Evolutionary conservation across 169 alveolate species (phyloP).

Genomic region (Miamiensis avidus): DNA sequence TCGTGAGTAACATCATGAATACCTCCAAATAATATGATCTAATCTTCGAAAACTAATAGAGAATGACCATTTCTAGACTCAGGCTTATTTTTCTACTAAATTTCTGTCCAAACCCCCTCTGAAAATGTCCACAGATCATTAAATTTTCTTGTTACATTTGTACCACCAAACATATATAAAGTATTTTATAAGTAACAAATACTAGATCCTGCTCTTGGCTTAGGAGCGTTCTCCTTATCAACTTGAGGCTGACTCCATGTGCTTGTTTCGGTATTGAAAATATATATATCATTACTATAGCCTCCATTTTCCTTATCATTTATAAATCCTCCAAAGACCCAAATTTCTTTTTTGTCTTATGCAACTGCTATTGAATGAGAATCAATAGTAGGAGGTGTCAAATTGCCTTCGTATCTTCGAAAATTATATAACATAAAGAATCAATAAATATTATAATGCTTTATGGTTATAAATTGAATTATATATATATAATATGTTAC

Average conservation of each 20-base stretch:
- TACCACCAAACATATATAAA: conserved; percentile 26
- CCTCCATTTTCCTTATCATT: conserved; percentile 21
- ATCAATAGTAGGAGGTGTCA: conserved; percentile 14
- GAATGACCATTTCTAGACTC: conserved; percentile 28
- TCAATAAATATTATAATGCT: not conserved
- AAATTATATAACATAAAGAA: no score
- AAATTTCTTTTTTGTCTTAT: not conserved
- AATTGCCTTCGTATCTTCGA: not conserved
- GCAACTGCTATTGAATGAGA: conserved; percentile 9
- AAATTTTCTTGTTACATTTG: not conserved
- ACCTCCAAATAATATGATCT: conserved; percentile 18
- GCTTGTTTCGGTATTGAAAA: not conserved
- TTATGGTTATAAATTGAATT: not conserved
- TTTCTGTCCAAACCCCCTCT: not conserved
- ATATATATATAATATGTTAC: not conserved
- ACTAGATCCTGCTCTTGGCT: conserved; percentile 18
- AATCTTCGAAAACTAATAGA: not conserved
- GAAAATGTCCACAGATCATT: conserved; percentile 13
- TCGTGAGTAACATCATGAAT: conserved; percentile 28
- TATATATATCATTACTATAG: not conserved
- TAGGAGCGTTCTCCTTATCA: not conserved
- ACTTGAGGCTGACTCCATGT: not conserved
- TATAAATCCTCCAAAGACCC: conserved; percentile 20
- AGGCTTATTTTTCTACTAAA: not conserved
- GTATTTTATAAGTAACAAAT: not conserved